Evolutionary conservation across 306 rosid genomes (phyloP).

Genomic region (Prunus persica): DNA sequence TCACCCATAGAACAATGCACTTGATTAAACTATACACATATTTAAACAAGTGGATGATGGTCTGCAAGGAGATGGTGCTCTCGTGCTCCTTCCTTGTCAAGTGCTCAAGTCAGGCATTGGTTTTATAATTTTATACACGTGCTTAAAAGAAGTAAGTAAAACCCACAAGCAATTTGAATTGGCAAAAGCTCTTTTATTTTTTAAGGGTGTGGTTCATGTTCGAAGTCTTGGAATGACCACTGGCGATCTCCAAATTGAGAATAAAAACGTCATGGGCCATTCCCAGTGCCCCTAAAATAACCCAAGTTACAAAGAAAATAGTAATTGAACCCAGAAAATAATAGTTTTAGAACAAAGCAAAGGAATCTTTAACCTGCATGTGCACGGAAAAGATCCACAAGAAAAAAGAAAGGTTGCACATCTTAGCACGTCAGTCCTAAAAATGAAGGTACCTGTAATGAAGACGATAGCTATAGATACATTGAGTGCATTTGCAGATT

Average conservation of each 20-base stretch:
- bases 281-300: not conserved
- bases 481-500: not conserved
- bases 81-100: not conserved
- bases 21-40: conserved; percentile 1
- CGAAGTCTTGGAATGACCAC: too few relatives aligned
- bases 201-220: not conserved
- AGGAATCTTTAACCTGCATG: not conserved
- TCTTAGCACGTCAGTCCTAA: not conserved
- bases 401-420: not conserved
- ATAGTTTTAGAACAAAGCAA: not conserved
- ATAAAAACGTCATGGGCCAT: not conserved
- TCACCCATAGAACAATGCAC: not conserved
- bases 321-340: not conserved
- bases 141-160: not conserved
- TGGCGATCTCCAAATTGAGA: not conserved
- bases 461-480: not conserved
- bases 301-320: not conserved
- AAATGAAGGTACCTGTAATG: not conserved
- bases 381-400: not conserved
- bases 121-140: not conserved
- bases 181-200: too few relatives aligned
- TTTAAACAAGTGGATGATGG: not conserved
- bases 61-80: not conserved
- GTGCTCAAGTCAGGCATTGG: conserved; percentile 11
- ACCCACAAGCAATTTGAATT: not conserved